Conservation (phyloP, 2,329 filamentous ascomycete genomes). For the Ophiostoma tasmaniense region DNA sequence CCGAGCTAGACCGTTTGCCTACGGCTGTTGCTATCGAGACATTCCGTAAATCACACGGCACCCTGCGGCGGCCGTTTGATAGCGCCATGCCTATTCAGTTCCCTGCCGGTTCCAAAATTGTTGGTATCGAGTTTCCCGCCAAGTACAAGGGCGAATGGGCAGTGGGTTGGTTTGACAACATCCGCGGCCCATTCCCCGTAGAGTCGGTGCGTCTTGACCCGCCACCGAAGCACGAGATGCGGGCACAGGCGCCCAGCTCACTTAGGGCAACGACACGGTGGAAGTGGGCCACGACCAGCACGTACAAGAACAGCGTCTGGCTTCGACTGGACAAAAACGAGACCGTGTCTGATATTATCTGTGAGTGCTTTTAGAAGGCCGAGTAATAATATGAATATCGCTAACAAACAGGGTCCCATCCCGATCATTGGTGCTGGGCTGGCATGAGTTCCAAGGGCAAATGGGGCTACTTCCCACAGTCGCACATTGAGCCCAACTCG, state of each 20-base stretch:
- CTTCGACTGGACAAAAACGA: conserved; percentile 56
- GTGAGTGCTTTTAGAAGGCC: conserved; percentile 22
- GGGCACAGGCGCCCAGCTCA: conserved; percentile 37
- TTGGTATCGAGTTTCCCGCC: conserved; percentile 43
- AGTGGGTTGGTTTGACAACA: conserved; percentile 47
- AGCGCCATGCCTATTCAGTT: conserved; percentile 24
- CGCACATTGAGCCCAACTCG: conserved; percentile 39
- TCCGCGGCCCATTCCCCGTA: conserved; percentile 39
- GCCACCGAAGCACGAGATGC: conserved; percentile 36
- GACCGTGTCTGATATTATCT: conserved; percentile 54
- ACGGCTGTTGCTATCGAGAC: conserved; percentile 39
- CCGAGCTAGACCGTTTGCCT: conserved; percentile 36
- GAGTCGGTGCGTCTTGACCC: conserved; percentile 40
- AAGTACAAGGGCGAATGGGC: conserved; percentile 48
- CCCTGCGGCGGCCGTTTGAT: conserved; percentile 26
- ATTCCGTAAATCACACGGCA: conserved; percentile 39
- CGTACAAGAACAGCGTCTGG: conserved; percentile 34
- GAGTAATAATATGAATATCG: background rate
- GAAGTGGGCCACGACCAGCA: conserved; percentile 41
- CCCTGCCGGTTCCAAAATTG: conserved; percentile 37
- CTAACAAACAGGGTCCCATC: conserved; percentile 25
- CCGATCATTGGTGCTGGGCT: conserved; percentile 49
- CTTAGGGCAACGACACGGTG: conserved; percentile 42
- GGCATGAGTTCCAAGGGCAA: conserved; percentile 45
- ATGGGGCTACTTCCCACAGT: conserved; percentile 45